These are phyloP conservation scores for Brassica napus DNA, from an alignment of 345 rosid species.

Conservation along the genomic window Da-Ae NC_063447.1:59001001-59001500, in stretches of 20 bases:
- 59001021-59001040: conserved; percentile 77
- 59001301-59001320: conserved; percentile 70
- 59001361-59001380: conserved; percentile 83
- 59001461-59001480: conserved; percentile 37
- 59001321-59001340: conserved; percentile 87
- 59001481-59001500: not conserved
- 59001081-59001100: conserved; percentile 73
- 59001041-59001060: conserved; percentile 63
- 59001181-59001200: conserved; percentile 61
- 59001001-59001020: conserved; percentile 69
- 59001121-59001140: conserved; percentile 50
- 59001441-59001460: conserved; percentile 4
- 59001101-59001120: conserved; percentile 60
- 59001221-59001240: conserved; percentile 60
- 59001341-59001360: conserved; percentile 67
- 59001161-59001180: conserved; percentile 69
- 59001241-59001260: conserved; percentile 79
- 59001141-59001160: conserved; percentile 71
- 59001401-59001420: conserved; percentile 89
- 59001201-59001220: conserved; percentile 51
- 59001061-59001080: conserved; percentile 73
- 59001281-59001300: conserved; percentile 41
- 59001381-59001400: conserved; percentile 65
- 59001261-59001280: conserved; percentile 66
- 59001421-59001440: conserved; percentile 48